Base-by-base conservation (phyloP, 441 rosid genomes). In the Pelargonium myrrhifolium region DNA sequence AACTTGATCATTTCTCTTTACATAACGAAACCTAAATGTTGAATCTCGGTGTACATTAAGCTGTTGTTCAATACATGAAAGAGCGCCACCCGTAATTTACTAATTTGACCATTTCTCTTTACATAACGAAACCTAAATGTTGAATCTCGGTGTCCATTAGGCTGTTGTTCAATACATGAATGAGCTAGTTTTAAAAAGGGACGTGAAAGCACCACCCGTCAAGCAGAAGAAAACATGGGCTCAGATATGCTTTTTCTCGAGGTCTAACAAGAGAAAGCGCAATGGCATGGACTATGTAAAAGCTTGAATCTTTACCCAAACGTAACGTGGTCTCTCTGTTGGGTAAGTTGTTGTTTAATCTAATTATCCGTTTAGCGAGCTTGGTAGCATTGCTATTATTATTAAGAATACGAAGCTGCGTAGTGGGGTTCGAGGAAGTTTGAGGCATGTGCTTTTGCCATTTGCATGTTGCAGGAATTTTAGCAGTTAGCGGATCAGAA, bases 171-270 rank as follows among this genome's bases (percentile, higher is more conserved):
- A 79, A 62, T 94, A 82, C 82, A 94, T 94, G 93, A 80, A 74
- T 64, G 92, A 91, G 39, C 86, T 89, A 35, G 79, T 82, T 35
- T 91, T 82, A 68, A 85, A 84, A 68, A 86, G 85, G 75, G 80
- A 82, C 62, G 78, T 74, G 28, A 88, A 83, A 72, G 66, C 82
- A 60, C 88, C 77, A 69, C 85, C 77, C 0, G 62, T 53, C 68
- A 94, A 86, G 78, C 90, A 81, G 84, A 89, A 83, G 70, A 94
- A 87, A 86, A 81, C 86, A 70, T 94, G 91, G 92, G 79, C 89
- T 68, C 87, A 81, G 68, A 87, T 84, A 6, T 88, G 90, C 70
- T 91, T 85, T 79, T 87, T 88, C 77, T 88, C 96, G n/a, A 88
- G 78, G 76, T 84, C 98, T 65, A 89, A 85, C 83, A 89, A 93